These are phyloP conservation scores for Apiotrichum gracile DNA, from an alignment of 1,284 basidiomycete genomes.

Conservation along the genomic window DNA sequence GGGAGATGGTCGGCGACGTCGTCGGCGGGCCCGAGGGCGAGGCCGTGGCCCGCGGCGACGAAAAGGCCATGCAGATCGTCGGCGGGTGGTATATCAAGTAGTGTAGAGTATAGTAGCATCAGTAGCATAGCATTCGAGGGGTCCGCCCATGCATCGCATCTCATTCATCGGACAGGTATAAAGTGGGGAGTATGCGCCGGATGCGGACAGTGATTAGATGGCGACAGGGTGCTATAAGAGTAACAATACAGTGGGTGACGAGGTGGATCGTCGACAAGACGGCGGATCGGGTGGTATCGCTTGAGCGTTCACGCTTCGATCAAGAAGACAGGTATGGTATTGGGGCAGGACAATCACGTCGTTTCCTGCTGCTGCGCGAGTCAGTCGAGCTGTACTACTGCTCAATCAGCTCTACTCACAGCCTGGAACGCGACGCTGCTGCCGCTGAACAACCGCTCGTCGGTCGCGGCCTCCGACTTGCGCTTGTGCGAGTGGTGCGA, in stretches of 20 bases:
- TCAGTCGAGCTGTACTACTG: too few species aligned
- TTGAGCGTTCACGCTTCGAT: too few species aligned
- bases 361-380: too few species aligned
- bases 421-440: slow-evolving; percentile 44
- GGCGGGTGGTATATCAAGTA: slow-evolving; percentile 61
- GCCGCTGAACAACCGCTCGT: slow-evolving; percentile 47
- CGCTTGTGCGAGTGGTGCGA: slow-evolving; percentile 29
- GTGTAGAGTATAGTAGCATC: not conserved
- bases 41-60: slow-evolving; percentile 56
- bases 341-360: too few species aligned
- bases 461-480: slow-evolving; percentile 40
- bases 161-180: not conserved
- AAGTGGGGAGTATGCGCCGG: not conserved
- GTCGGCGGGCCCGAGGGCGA: slow-evolving; percentile 50
- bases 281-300: too few species aligned
- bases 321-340: too few species aligned
- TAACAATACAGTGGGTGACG: too few species aligned
- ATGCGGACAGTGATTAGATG: too few species aligned
- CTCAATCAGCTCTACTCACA: slow-evolving; percentile 16
- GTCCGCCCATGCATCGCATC: not conserved
- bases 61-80: slow-evolving; percentile 77
- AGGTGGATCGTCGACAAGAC: too few species aligned
- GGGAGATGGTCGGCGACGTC: slow-evolving; percentile 80
- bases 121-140: not conserved
- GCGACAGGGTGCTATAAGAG: too few species aligned